Evolutionary conservation across 768 basidiomycete genomes (phyloP).

Genomic region (Mrakia frigida): DNA sequence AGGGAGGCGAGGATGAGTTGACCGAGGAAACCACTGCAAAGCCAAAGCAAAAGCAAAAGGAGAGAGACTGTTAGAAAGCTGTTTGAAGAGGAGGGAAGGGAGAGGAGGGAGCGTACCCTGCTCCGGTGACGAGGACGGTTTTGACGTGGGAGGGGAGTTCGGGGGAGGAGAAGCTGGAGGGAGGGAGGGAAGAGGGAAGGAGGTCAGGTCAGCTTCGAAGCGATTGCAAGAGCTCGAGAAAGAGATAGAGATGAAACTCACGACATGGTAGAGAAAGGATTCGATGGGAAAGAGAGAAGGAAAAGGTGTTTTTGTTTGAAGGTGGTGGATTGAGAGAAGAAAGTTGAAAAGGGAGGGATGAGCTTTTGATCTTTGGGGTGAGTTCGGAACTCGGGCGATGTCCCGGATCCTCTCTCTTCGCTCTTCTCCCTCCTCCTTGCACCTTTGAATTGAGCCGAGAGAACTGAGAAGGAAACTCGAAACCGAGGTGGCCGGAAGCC

Average conservation of each 20-base stretch:
- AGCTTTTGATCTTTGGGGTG: neutral
- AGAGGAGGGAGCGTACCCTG: neutral
- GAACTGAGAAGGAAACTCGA: no score
- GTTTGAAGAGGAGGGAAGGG: no score
- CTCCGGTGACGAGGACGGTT: constrained; percentile 28
- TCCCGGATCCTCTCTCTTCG: no score
- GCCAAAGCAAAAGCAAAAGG: neutral
- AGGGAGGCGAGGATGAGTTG: constrained; percentile 42
- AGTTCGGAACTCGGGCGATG: neutral
- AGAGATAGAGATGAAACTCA: neutral
- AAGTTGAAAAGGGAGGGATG: neutral
- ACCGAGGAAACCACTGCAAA: constrained; percentile 41
- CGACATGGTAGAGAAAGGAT: constrained; percentile 2
- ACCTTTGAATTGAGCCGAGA: no score
- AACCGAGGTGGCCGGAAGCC: no score
- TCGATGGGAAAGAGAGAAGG: neutral
- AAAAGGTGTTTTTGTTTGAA: neutral
- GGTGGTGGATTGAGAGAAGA: neutral
- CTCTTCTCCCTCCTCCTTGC: no score
- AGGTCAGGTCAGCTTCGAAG: neutral
- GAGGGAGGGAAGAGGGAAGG: neutral
- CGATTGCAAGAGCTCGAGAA: neutral
- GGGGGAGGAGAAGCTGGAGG: neutral
- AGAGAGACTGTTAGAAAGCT: neutral
- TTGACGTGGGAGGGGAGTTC: constrained; percentile 13